Percentiles rank a stretch among this genome's conserved stretches.
Evolutionary conservation across 2,329 filamentous ascomycete species (phyloP).

Genomic region (Phaeosphaeria sp.): DNA sequence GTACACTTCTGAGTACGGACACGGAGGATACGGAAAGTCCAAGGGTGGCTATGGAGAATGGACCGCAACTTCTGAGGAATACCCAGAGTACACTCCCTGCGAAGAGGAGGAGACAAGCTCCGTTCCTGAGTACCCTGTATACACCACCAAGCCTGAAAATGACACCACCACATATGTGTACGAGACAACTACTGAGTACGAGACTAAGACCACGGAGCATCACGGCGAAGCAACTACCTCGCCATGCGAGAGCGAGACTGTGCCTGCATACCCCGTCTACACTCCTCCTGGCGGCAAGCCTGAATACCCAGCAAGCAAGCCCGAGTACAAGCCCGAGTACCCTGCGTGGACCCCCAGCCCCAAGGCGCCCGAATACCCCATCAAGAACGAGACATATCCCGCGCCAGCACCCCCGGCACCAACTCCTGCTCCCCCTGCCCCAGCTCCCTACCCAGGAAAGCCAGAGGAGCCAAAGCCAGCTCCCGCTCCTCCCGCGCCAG

Average conservation of each 20-base stretch:
- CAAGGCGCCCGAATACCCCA: not conserved
- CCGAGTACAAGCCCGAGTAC: not conserved
- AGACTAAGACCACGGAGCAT: not conserved
- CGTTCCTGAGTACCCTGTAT: not conserved
- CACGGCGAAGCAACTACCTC: too few species aligned
- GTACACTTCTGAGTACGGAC: not conserved
- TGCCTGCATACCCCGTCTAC: not conserved
- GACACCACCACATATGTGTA: too few species aligned
- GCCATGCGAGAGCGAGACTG: not conserved
- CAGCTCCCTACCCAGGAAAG: slow-evolving; percentile 5
- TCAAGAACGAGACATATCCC: not conserved
- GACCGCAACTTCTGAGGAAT: not conserved
- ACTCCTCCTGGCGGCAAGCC: not conserved
- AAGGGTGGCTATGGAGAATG: not conserved
- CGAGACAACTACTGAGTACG: too few species aligned
- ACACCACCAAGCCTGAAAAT: not conserved
- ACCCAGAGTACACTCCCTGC: not conserved
- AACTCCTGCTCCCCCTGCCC: not conserved
- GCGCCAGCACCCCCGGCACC: not conserved
- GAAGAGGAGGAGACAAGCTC: not conserved
- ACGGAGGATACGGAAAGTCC: not conserved
- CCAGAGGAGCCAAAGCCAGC: too few species aligned
- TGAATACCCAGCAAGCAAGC: slow-evolving; percentile 1
- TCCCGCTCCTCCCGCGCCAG: slow-evolving; percentile 1
- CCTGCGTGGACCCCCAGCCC: not conserved